Base-by-base conservation (phyloP, 495 filamentous ascomycete genomes). In the Talaromyces trachyspermus region DNA sequence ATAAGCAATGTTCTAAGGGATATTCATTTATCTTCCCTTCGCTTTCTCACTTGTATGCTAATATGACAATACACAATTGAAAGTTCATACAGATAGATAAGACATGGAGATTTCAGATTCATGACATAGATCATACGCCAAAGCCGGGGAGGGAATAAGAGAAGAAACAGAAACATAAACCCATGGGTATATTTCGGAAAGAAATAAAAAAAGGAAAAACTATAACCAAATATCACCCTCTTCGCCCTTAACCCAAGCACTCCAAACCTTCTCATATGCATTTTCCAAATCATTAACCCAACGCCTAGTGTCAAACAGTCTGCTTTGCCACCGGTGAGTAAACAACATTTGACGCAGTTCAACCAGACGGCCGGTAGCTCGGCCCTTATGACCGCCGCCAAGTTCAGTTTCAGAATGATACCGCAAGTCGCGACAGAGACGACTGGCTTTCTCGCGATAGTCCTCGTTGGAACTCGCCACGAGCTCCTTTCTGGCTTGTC, bases 241-340 rank as follows among this genome's bases (percentile, higher is more conserved):
- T 69, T 86, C 83, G 25, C 86, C 89, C 25, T 70, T 74, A 25
- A 88, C 94, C 89, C 89, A 97, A 56, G 78, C 74, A 52, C 75
- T 72, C 92, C 92, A 99, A 8, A 89, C 89, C 57, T 82, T 77
- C 49, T 84, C 80, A 59, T 96, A 97, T 15, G 89, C 89, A 49
- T 78, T 74, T 69, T 99, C 92, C 48, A 99, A 61, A 71, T 97
- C 90, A 30, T 74, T 70, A 33, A 99, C 92, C 92, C 92, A 99
- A 50, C 94, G 77, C 52, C 70, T 73, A 18, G 92, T 99, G 65
- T 99, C 85, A 63, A 97, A 99, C 29, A 97, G 72, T 40, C 81
- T 82, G 58, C 88, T 91, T 22, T 68, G 79, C 81, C 86, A 90
- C 49, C 90, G 81, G 51, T 79, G 81, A 49, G 85, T 77, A 61